Percentiles rank a stretch among this genome's conserved stretches.
Evolutionary conservation across 1,284 basidiomycete species (phyloP).

Genomic region (Cutaneotrichosporon sp.): DNA sequence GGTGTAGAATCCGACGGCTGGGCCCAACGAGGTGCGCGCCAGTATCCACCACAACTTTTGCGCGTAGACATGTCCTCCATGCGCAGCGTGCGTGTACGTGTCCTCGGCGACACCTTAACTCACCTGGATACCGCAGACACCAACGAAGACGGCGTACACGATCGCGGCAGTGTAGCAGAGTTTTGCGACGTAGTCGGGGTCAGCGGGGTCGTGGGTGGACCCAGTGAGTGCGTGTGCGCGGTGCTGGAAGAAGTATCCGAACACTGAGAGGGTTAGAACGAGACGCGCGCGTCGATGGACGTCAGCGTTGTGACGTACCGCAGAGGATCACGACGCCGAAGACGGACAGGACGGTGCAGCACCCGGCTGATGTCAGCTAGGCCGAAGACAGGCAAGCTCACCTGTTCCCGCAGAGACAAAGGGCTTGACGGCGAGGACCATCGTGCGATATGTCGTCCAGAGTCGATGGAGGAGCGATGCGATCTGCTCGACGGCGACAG

Average conservation of each 20-base stretch:
- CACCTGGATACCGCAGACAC: constrained; percentile 54
- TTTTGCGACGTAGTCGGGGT: constrained; percentile 49
- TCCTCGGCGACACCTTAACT: constrained; percentile 10
- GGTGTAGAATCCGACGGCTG: too few relatives aligned
- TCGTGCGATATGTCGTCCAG: constrained; percentile 2
- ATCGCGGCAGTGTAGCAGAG: constrained; percentile 53
- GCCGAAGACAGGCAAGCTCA: constrained; percentile 17
- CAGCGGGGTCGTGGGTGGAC: constrained; percentile 47
- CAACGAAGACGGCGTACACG: constrained; percentile 52
- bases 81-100: neutral
- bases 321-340: constrained; percentile 54
- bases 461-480: neutral
- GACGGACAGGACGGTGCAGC: constrained; percentile 53
- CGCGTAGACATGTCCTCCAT: too few relatives aligned
- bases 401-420: constrained; percentile 48
- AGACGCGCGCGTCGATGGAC: neutral
- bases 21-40: too few relatives aligned
- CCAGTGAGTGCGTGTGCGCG: constrained; percentile 52
- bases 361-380: constrained; percentile 45
- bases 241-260: constrained; percentile 38
- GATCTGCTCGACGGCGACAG: neutral
- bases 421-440: constrained; percentile 41
- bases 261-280: constrained; percentile 20
- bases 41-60: too few relatives aligned
- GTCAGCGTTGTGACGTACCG: constrained; percentile 30